phyloP scores from a whole-genome alignment of 1,284 basidiomycete genomes.

The Lignosus rhinocerotis region DNA sequence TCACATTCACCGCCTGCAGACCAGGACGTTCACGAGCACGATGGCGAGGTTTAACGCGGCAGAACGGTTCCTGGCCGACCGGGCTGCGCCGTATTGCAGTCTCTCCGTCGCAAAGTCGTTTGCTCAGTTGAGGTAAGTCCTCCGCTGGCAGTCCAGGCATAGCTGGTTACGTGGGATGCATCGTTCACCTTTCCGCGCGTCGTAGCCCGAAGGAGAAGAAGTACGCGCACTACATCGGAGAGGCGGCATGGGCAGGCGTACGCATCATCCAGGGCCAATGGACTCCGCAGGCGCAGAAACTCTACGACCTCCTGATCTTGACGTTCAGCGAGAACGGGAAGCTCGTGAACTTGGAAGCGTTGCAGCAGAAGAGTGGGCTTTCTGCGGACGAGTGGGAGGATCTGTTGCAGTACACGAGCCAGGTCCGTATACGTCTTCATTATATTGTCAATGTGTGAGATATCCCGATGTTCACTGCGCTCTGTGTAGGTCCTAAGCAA shows the following conservation, averaged over 20 bases:
- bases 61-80: conserved; percentile 75
- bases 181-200: not conserved
- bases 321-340: conserved; percentile 63
- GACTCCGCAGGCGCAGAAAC: conserved; percentile 60
- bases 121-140: conserved; percentile 57
- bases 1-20: not conserved
- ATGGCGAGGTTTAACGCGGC: conserved; percentile 38
- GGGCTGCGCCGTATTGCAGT: conserved; percentile 64
- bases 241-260: conserved; percentile 80
- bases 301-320: conserved; percentile 70
- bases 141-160: not conserved
- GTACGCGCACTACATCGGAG: conserved; percentile 69
- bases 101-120: conserved; percentile 68
- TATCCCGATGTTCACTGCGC: not conserved
- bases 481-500: conserved; percentile 67
- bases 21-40: conserved; percentile 24
- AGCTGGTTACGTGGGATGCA: not conserved
- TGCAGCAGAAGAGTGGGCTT: conserved; percentile 57
- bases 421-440: conserved; percentile 44
- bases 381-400: conserved; percentile 64
- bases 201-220: conserved; percentile 69
- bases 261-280: conserved; percentile 83
- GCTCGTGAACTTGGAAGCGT: conserved; percentile 53
- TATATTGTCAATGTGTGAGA: not conserved
- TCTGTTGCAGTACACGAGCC: conserved; percentile 69